Base-by-base conservation (phyloP, 2,329 filamentous ascomycete species). In the Zymoseptoria pseudotritici region DNA sequence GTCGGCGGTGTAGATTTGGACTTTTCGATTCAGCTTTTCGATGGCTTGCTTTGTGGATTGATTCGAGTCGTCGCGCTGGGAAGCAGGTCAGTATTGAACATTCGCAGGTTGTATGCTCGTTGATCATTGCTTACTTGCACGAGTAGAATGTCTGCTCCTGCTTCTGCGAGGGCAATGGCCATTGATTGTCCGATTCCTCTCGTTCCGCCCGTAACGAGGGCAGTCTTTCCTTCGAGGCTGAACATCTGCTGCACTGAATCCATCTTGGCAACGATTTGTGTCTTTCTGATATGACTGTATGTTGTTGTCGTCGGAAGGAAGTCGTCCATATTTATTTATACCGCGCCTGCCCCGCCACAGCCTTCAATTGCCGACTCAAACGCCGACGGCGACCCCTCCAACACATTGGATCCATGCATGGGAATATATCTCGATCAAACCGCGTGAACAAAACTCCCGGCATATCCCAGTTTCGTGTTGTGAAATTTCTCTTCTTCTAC, bases 1-100 rank as follows among this genome's bases (percentile, higher is more conserved):
- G 75, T 93, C 88, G 19, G 85, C 85, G 1, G 80, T 84, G 77
- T 90, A 89, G 70, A 91, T 85, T 58, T 74, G 77, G 52, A 82
- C 85, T 71, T 83, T 86, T 65, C 88, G 85, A 61, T 86, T 86
- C 6, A 90, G 81, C 49, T 80, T 77, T 70, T 85, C 82, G 68
- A 92, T 81, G 11, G 80, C 78, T 50, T 83, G 72, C 67, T 85
- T 83, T 8, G 89, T 92, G 46, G 70, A 64, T 65, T 75, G 73
- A 68, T 79, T 85, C 69, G 77, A 78, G 46, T 78, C 78, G 70
- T 86, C 80, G 69, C 83, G 77, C 82, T 85, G 67, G 21, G 10
- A 5, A 50, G 19, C 31, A 26, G 19, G 29, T 54, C 19, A 31
- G 50, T n/a, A 36, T 19, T 6, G 13, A 49, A 21, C 5, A 29